Evolutionary conservation across 345 rosid genomes (phyloP), one percentile per base, ranked within the genome.

Genomic region (Erodium maritimum): DNA sequence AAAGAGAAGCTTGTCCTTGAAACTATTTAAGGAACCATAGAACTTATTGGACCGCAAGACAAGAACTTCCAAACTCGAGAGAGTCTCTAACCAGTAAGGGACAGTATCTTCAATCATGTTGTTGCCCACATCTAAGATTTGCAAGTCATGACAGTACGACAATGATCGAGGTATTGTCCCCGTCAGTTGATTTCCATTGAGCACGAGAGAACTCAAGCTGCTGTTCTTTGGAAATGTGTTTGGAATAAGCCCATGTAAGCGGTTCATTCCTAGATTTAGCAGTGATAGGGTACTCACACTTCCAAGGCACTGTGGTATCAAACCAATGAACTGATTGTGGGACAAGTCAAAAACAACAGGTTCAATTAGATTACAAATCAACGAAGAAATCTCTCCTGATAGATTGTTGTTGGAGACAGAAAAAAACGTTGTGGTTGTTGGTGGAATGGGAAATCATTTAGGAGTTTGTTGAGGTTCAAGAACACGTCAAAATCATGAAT

Each of bases 101-200:
- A 80, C 72, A 5, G 23, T 56, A 50, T 55, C 76, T 3, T 64
- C 45, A 5, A 77, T 53, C 19, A 29, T 33, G 17, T 75, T 80
- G 60, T 72, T 66, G 1, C 67, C 64, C 5, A 81, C 34, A 34
- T 78, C 69, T 0, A 78, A 7, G 20, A 78, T 54, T 55, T 69
- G 59, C 16, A 81, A 17, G 7, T 9, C 0, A 25, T 9, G 34
- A 20, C 79, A 71, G 4, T 65, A 57, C 2, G 10, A 7, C 22
- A 80, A n/a, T 7, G 71, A 60, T 10, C 1, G 34, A 3, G 80
- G 67, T 2, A 73, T 5, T 1, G n/a, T 22, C 3, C 75, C 82
- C 11, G 46, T 54, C 0, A 77, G 13, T 5, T 13, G 34, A 5
- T 80, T 80, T 2, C 20, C 65, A 24, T 65, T 61, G 2, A 76